Percentiles rank a stretch among this genome's conserved stretches.
Evolutionary conservation across 2,329 filamentous ascomycete genomes (phyloP).

Genomic region (Colletotrichum eremochloae): DNA sequence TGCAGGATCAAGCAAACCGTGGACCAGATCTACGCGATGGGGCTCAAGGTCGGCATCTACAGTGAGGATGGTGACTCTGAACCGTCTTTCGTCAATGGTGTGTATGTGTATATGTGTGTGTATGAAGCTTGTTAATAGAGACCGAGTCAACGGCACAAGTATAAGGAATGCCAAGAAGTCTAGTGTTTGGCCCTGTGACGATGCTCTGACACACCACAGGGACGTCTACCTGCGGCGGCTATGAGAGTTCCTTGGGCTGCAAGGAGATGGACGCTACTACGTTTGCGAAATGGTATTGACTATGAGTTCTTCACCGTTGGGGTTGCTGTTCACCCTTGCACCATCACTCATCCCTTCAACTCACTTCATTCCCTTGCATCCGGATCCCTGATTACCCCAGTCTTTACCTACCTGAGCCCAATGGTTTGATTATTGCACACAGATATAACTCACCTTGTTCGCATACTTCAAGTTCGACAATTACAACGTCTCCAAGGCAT

Average conservation of each 20-base stretch:
- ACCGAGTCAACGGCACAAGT: neutral
- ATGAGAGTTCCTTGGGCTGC: slow-evolving; percentile 68
- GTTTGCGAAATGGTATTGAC: slow-evolving; percentile 69
- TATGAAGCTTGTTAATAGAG: neutral
- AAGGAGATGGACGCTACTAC: slow-evolving; percentile 70
- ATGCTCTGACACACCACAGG: slow-evolving; percentile 25
- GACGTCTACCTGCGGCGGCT: slow-evolving; percentile 65
- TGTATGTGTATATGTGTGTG: neutral
- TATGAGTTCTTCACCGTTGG: slow-evolving; percentile 52
- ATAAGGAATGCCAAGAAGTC: neutral
- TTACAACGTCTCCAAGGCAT: slow-evolving; percentile 58
- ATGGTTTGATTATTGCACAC: neutral
- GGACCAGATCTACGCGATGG: slow-evolving; percentile 65
- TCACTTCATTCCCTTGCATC: neutral
- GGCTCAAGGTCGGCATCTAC: slow-evolving; percentile 75
- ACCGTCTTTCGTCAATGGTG: neutral
- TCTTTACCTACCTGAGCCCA: too few species aligned
- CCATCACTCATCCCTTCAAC: neutral
- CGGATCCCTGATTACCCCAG: neutral
- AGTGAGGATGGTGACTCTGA: slow-evolving; percentile 61
- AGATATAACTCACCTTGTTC: neutral
- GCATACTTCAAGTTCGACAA: slow-evolving; percentile 70
- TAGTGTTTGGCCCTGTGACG: slow-evolving; percentile 1
- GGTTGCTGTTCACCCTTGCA: neutral
- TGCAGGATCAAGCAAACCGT: slow-evolving; percentile 68